Conservation (phyloP, 1,284 basidiomycete genomes). For the Ustilago hordei region DNA sequence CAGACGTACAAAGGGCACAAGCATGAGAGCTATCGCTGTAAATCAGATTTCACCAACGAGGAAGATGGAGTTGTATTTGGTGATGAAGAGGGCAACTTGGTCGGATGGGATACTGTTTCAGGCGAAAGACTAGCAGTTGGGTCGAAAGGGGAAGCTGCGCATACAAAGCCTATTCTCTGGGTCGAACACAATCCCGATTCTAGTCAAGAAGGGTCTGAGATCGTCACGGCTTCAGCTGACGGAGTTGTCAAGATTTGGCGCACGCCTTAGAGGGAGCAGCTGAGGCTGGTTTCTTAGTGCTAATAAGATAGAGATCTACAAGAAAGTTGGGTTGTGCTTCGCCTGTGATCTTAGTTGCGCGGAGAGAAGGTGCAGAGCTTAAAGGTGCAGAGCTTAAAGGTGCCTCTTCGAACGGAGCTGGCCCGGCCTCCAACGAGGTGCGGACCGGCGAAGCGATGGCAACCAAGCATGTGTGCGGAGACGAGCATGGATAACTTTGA, state of each 20-base stretch:
- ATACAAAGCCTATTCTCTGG: constrained; percentile 88
- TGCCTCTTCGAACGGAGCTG: neutral
- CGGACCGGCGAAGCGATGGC: neutral
- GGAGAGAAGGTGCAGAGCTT: neutral
- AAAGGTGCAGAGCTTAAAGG: neutral
- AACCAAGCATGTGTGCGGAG: neutral
- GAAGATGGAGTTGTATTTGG: constrained; percentile 87
- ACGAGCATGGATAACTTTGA: neutral
- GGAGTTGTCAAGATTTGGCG: constrained; percentile 64
- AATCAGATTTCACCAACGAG: constrained; percentile 80
- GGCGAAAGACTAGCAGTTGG: constrained; percentile 18
- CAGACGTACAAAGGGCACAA: constrained; percentile 85
- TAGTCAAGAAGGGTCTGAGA: constrained; percentile 70
- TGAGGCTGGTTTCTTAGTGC: neutral
- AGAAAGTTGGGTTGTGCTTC: neutral
- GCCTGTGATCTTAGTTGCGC: neutral
- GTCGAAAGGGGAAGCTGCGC: constrained; percentile 79
- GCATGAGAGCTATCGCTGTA: constrained; percentile 81
- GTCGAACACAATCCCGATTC: constrained; percentile 80
- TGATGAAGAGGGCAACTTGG: constrained; percentile 87
- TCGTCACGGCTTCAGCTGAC: constrained; percentile 85
- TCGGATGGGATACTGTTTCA: constrained; percentile 87
- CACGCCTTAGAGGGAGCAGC: neutral
- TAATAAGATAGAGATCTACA: neutral
- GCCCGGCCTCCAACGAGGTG: constrained; percentile 1